A percentile compares a stretch with the other conserved stretches of the same genome.
Conservation (phyloP, 2,329 filamentous ascomycete genomes). For the Malbranchea zuffiana region DNA sequence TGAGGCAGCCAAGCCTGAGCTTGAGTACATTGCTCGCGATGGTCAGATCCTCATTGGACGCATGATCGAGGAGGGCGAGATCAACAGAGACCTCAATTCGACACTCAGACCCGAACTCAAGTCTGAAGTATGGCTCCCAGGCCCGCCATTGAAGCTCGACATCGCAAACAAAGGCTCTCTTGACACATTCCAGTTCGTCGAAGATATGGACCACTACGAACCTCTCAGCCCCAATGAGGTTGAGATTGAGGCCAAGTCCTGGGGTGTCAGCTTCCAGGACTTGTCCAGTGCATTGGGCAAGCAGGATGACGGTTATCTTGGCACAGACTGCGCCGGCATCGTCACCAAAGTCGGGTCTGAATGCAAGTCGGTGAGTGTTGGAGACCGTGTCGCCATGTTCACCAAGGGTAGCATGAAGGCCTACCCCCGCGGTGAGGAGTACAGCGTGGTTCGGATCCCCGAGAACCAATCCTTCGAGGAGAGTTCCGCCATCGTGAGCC, state of each 20-base stretch:
- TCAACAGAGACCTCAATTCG: no score
- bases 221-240: constrained; percentile 16
- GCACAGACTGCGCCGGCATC: constrained; percentile 11
- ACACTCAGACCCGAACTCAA: no score
- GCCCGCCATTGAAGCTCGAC: constrained; percentile 15
- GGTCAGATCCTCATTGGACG: background rate
- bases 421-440: constrained; percentile 8
- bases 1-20: no score
- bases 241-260: constrained; percentile 19
- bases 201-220: constrained; percentile 13
- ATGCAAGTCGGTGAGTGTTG: constrained; percentile 15
- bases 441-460: constrained; percentile 6
- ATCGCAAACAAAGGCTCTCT: constrained; percentile 15
- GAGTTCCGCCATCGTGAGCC: constrained; percentile 12
- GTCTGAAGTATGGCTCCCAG: no score
- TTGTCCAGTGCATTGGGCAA: constrained; percentile 14
- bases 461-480: constrained; percentile 9
- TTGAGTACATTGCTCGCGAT: background rate
- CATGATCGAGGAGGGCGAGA: background rate
- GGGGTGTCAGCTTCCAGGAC: constrained; percentile 19
- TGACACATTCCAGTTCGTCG: constrained; percentile 17
- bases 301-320: constrained; percentile 10
- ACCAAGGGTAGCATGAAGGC: constrained; percentile 9
- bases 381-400: constrained; percentile 5
- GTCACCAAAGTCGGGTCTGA: constrained; percentile 13